A percentile compares a stretch with the other conserved stretches of the same genome.
These are phyloP conservation scores for Phaseolus coccineus DNA, from an alignment of 331 rosid species.

Conservation along the genomic window DNA sequence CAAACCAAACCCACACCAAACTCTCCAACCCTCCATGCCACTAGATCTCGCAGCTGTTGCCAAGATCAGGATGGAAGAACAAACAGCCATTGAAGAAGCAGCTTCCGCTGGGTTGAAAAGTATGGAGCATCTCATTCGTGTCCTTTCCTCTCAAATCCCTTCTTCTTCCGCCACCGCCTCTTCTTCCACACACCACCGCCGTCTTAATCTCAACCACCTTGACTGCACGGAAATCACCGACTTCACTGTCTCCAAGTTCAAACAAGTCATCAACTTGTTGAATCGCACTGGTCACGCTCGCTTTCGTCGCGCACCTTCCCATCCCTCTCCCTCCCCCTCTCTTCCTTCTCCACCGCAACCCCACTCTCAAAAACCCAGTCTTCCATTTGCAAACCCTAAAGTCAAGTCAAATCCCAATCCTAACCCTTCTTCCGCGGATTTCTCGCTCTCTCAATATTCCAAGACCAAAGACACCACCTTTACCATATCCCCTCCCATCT, in stretches of 20 bases:
- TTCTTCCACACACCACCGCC: background rate
- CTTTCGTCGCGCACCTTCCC: conserved; percentile 78
- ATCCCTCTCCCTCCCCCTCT: background rate
- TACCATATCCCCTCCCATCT: conserved; percentile 55
- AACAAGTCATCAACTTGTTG: conserved; percentile 68
- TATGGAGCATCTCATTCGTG: conserved; percentile 71
- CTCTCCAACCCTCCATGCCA: too few species aligned
- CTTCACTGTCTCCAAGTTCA: conserved; percentile 82
- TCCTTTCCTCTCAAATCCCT: conserved; percentile 52
- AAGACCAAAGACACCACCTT: conserved; percentile 50
- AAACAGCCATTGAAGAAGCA: conserved; percentile 68
- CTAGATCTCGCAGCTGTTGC: conserved; percentile 50
- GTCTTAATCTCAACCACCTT: conserved; percentile 21
- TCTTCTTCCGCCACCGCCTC: background rate
- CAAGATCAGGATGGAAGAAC: conserved; percentile 52
- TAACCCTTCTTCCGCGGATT: background rate
- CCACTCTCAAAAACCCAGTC: conserved; percentile 31
- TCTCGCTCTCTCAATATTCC: conserved; percentile 35
- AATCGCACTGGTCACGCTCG: conserved; percentile 93
- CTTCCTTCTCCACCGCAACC: background rate
- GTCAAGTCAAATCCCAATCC: background rate
- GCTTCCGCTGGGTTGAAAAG: conserved; percentile 75
- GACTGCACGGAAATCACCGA: conserved; percentile 70
- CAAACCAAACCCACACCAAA: too few species aligned
- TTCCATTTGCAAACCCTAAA: conserved; percentile 42